These are phyloP conservation scores for Nakaseomyces glabratus DNA, from an alignment of 1,139 yeast species.

Conservation along the genomic window DNA sequence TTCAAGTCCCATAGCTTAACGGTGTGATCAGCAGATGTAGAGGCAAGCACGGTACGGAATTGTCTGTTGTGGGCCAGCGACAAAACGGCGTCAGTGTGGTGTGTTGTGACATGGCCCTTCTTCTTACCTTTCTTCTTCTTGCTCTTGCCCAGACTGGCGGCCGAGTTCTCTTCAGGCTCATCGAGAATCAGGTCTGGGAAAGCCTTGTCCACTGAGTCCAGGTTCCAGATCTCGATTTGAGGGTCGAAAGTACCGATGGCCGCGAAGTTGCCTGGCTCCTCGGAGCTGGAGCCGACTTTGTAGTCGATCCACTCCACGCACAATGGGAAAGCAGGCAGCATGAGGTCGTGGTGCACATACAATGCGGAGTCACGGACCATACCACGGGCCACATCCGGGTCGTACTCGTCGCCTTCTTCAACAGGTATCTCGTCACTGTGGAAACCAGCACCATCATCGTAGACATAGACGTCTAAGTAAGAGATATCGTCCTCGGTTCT, in stretches of 20 bases:
- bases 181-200: slow-evolving; percentile 93
- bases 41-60: slow-evolving; percentile 80
- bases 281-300: slow-evolving; percentile 43
- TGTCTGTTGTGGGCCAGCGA: slow-evolving; percentile 74
- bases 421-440: slow-evolving; percentile 50
- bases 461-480: slow-evolving; percentile 83
- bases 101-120: slow-evolving; percentile 54
- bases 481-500: slow-evolving; percentile 96
- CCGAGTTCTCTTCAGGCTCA: slow-evolving; percentile 49
- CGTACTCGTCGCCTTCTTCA: slow-evolving; percentile 53
- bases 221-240: slow-evolving; percentile 92
- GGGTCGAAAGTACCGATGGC: slow-evolving; percentile 98
- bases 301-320: slow-evolving; percentile 93
- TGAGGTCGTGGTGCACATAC: slow-evolving; percentile 91
- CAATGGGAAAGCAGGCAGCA: slow-evolving; percentile 95
- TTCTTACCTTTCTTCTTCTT: slow-evolving; percentile 45
- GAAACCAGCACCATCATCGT: slow-evolving; percentile 89
- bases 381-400: slow-evolving; percentile 61
- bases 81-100: slow-evolving; percentile 90
- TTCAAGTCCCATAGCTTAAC: slow-evolving; percentile 92
- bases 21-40: slow-evolving; percentile 92
- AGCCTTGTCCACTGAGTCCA: slow-evolving; percentile 85
- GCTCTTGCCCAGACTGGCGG: slow-evolving; percentile 36
- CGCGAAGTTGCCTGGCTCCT: slow-evolving; percentile 73
- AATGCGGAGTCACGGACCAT: slow-evolving; percentile 62